Percentiles rank a stretch among this genome's conserved stretches.
Conservation (phyloP, 805 yeast genomes). For the Ogataea salicorniae region DNA sequence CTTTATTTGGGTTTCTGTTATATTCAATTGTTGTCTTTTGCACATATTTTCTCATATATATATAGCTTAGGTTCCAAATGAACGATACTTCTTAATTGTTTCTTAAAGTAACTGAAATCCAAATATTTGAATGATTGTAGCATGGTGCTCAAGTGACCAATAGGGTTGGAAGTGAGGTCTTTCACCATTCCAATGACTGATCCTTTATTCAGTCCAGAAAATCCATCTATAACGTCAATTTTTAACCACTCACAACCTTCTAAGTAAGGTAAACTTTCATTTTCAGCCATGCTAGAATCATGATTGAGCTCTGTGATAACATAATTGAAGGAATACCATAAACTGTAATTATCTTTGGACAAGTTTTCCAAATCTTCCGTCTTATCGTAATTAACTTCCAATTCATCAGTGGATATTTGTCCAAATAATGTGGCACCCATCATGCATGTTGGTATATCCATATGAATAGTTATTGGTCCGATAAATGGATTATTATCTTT, state of each 20-base stretch:
- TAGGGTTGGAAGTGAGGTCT: constrained; percentile 8
- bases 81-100: constrained; percentile 2
- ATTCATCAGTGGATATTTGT: constrained; percentile 35
- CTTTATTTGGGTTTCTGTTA: background rate
- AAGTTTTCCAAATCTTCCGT: constrained; percentile 51
- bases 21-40: background rate
- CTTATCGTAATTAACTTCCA: constrained; percentile 59
- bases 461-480: constrained; percentile 45
- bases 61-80: constrained; percentile 12
- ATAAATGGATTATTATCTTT: constrained; percentile 2
- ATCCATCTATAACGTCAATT: constrained; percentile 35
- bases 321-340: constrained; percentile 45
- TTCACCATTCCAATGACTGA: background rate
- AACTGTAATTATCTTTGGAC: constrained; percentile 8
- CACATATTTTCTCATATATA: constrained; percentile 14
- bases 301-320: constrained; percentile 3
- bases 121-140: constrained; percentile 6
- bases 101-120: constrained; percentile 8
- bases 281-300: background rate
- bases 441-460: constrained; percentile 81
- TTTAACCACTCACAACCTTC: constrained; percentile 39
- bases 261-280: constrained; percentile 14
- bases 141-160: background rate
- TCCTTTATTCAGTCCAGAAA: constrained; percentile 34
- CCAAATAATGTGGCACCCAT: constrained; percentile 79